Evolutionary conservation across 2,329 filamentous ascomycete species (phyloP), one percentile per base, ranked within the genome.

Genomic region (Pleomassaria siparia): DNA sequence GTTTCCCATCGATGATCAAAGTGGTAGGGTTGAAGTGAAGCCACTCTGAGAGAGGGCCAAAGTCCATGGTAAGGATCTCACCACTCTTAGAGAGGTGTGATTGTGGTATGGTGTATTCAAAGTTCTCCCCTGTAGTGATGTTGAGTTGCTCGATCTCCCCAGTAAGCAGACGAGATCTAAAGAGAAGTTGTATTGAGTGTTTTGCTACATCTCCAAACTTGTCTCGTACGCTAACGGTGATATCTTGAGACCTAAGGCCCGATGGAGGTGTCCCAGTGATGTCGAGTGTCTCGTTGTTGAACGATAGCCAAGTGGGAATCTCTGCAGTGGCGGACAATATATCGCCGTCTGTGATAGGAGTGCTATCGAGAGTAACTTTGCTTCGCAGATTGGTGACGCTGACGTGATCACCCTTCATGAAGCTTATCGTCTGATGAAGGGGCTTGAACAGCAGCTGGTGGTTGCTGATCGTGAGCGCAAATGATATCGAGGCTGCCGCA

Each of bases 381-480:
- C 51, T 55, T 29, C 60, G 59, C 13, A 76, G 45, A 20, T 56
- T 53, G 2, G 47, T 56, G 24, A 74, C 60, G 7, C 56, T 53
- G 11, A 75, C 51, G 3, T 56, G 21, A 12, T 59, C 49, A 4
- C 72, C 72, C 26, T 58, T 60, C 4, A 58, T 55, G 4, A 73
- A 44, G 28, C 60, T 70, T 37, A 74, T 26, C 2, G 56, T 64
- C 37, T 63, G 56, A 30, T 61, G 53, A 2, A 59, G 77, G 9
- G 83, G 76, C 2, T 80, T 78, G 52, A 88, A 86, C 1, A 80
- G 80, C 32, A 95, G 74, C 55, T 85, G 80, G 67, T 91, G 87
- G 43, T 76, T 81, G 37, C 86, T 86, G 16, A 95, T 83, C 2
- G 85, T 76, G 28, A 96, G 80, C 5, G 84, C 83, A 66, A 95